phyloP scores from a whole-genome alignment of 495 filamentous ascomycete genomes.

The Lophium mytilinum region DNA sequence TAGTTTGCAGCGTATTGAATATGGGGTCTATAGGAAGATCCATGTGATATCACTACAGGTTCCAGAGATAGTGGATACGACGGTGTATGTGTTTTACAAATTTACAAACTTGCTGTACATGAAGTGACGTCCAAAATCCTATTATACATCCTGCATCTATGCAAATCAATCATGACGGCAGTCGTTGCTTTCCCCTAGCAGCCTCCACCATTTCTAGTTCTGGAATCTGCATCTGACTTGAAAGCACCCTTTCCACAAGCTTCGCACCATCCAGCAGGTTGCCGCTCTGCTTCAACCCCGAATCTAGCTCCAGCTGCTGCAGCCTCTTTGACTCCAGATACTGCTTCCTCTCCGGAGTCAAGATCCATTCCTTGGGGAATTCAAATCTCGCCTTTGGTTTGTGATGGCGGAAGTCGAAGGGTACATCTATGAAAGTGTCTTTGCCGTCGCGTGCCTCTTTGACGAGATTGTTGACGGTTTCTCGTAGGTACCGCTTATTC shows the following conservation, averaged over 20 bases:
- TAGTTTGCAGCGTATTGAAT: too few species aligned
- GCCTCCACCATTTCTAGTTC: conserved; percentile 30
- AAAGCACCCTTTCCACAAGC: conserved; percentile 37
- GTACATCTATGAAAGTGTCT: conserved; percentile 82
- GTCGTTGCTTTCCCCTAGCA: not conserved
- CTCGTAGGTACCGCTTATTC: conserved; percentile 90
- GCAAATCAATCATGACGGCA: not conserved
- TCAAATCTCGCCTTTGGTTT: conserved; percentile 54
- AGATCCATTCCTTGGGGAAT: conserved; percentile 75
- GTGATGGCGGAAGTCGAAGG: conserved; percentile 84
- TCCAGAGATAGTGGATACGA: too few species aligned
- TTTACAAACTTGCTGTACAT: not conserved
- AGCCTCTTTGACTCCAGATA: conserved; percentile 53
- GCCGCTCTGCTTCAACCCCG: conserved; percentile 39
- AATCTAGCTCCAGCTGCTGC: conserved; percentile 41
- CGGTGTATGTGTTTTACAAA: not conserved
- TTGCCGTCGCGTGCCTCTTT: conserved; percentile 61
- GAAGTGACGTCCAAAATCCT: not conserved
- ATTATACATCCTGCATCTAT: not conserved
- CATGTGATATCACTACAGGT: too few species aligned
- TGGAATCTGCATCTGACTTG: conserved; percentile 25
- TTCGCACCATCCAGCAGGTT: conserved; percentile 47
- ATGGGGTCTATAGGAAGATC: too few species aligned
- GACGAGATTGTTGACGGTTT: conserved; percentile 65
- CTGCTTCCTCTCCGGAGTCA: conserved; percentile 60